Base-by-base conservation (phyloP, 2,329 filamentous ascomycete genomes). In the Arthrinium phaeospermum region DNA sequence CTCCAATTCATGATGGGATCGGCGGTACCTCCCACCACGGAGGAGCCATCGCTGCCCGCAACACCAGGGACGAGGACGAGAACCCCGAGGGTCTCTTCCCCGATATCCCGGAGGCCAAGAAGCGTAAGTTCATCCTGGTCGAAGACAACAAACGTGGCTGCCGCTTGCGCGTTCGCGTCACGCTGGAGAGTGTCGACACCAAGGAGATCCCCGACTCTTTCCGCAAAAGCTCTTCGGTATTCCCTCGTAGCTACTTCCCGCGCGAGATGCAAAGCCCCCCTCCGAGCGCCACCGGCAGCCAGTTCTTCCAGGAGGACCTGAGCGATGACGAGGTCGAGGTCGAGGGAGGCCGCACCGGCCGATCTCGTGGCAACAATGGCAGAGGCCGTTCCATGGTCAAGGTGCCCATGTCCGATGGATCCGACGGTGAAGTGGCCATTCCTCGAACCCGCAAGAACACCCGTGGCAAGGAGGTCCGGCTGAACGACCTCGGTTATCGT, bases 161-260 rank as follows among this genome's bases (percentile, higher is more conserved):
- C 69, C 90, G 95, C 57, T 91, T 98, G 1, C 92, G 96, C 22
- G 95, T 98, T 67, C 93, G 95, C 74, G 95, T 98, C 70, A 96
- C 93, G 75, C 90, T 99, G n/a, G 94, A 98, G 79, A 91, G 92
- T 64, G 95, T 98, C 77, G 93, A 98, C 81, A 97, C 96, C 85
- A 93, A 95, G 79, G 96, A 98, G 83, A 97, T 98, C 79, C 96
- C 96, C 1, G 96, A 98, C 82, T 96, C 94, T 22, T 98, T 98
- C 85, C 93, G 96, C 76, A 95, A 95, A 83, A 91, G 90, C 71
- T 96, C 96, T 78, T 94, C 94, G 13, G 95, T 98, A 2, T 98
- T 92, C 79, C 96, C 95, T 12, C 92, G 95, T 68, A 95, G 94
- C 72, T 98, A 96, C 84, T 98, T 96, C 80, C 94, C 95, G 0